Evolutionary conservation across 371 early-diverging fungal genomes (phyloP).

Genomic region (Mortierella sp.): DNA sequence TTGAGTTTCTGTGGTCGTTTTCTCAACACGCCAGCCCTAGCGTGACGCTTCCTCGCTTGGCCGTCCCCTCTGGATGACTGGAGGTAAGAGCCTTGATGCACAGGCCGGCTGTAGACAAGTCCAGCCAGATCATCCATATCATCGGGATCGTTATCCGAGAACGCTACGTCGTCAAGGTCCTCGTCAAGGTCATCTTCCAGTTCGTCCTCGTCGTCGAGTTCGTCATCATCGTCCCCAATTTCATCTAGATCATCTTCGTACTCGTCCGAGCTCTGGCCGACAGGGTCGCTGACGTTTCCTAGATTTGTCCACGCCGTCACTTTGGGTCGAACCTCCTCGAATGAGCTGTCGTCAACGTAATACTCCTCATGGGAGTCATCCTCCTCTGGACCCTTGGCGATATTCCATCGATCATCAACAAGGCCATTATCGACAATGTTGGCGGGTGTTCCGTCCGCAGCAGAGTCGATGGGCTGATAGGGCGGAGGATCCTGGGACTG

Average conservation of each 20-base stretch:
- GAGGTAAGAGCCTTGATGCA: slow-evolving; percentile 39
- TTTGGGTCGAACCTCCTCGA: slow-evolving; percentile 21
- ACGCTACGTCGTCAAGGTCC: slow-evolving; percentile 41
- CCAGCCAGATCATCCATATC: slow-evolving; percentile 25
- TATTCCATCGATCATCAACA: slow-evolving; percentile 6
- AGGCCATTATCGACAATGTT: neutral
- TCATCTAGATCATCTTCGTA: slow-evolving; percentile 46
- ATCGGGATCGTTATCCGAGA: slow-evolving; percentile 46
- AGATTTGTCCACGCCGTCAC: slow-evolving; percentile 20
- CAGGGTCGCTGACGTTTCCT: slow-evolving; percentile 23
- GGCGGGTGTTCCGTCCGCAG: slow-evolving; percentile 7
- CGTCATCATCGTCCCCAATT: slow-evolving; percentile 26
- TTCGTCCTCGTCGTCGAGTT: slow-evolving; percentile 26
- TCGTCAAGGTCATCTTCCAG: slow-evolving; percentile 40
- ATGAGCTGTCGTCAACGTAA: slow-evolving; percentile 23
- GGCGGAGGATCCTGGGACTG: slow-evolving; percentile 35
- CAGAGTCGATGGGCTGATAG: slow-evolving; percentile 30
- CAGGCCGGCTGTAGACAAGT: slow-evolving; percentile 13
- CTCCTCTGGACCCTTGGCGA: slow-evolving; percentile 22
- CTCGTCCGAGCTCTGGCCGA: slow-evolving; percentile 38
- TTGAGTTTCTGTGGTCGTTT: slow-evolving; percentile 23
- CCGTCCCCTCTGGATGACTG: slow-evolving; percentile 28
- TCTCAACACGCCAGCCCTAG: slow-evolving; percentile 19
- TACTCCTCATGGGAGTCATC: slow-evolving; percentile 19
- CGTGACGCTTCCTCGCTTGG: slow-evolving; percentile 27